These are phyloP conservation scores for Cornus florida DNA, from an alignment of 148 eudicot species.

Conservation along the genomic window DNA sequence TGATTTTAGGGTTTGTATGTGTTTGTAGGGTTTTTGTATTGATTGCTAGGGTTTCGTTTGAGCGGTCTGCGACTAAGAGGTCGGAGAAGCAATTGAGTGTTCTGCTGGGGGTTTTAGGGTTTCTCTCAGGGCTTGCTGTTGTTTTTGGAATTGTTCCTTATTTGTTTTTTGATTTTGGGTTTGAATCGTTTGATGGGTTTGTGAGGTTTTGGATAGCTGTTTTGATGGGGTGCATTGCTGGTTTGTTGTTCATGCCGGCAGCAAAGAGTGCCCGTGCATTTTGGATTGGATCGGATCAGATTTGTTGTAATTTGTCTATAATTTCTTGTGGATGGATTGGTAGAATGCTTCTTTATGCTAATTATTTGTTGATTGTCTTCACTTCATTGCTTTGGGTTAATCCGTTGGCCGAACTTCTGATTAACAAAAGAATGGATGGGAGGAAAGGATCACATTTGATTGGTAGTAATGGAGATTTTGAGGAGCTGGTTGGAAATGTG, in stretches of 20 bases:
- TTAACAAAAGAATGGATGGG: conserved; percentile 33
- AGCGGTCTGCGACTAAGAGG: conserved; percentile 76
- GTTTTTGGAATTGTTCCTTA: conserved; percentile 45
- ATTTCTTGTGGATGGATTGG: conserved; percentile 76
- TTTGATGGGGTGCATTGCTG: conserved; percentile 56
- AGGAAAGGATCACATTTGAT: conserved; percentile 9
- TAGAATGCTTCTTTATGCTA: conserved; percentile 61
- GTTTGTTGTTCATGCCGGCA: conserved; percentile 67
- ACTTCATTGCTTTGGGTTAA: conserved; percentile 84
- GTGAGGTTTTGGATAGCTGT: conserved; percentile 49
- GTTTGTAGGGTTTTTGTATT: conserved; percentile 51
- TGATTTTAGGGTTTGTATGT: conserved; percentile 48
- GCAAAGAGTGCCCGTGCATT: conserved; percentile 72
- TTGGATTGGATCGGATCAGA: conserved; percentile 99
- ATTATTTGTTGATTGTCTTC: conserved; percentile 46
- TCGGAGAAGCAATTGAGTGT: conserved; percentile 70
- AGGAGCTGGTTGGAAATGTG: conserved; percentile 55
- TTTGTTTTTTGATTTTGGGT: conserved; percentile 54
- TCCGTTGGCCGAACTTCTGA: conserved; percentile 61
- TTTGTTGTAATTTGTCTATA: conserved; percentile 71
- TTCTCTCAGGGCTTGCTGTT: conserved; percentile 45
- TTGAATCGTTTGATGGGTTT: conserved; percentile 58
- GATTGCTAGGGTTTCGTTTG: conserved; percentile 56
- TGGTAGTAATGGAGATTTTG: conserved; percentile 17
- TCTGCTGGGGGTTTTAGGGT: conserved; percentile 54